phyloP scores from a whole-genome alignment of 2,329 filamentous ascomycete species.

The Hypomyces perniciosus region DNA sequence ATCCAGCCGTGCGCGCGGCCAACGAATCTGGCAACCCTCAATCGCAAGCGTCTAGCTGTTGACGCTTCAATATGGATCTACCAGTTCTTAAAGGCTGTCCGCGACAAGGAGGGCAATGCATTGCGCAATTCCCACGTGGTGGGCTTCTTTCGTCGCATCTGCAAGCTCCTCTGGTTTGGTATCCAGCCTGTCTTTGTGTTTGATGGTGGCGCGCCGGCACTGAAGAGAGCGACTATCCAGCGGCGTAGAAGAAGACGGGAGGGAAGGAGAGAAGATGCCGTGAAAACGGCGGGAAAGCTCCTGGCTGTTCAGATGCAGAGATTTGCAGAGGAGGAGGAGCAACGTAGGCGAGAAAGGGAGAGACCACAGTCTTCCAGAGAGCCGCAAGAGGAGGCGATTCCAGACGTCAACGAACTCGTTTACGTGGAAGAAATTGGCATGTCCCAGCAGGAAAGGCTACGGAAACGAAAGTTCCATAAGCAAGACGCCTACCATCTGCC shows the following conservation, averaged over 20 bases:
- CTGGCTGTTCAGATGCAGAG: conserved; percentile 93
- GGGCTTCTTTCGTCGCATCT: conserved; percentile 96
- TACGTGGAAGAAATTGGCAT: conserved; percentile 90
- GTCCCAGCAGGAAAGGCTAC: conserved; percentile 66
- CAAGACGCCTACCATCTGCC: conserved; percentile 95
- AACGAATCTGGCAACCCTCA: conserved; percentile 92
- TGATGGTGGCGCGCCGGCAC: conserved; percentile 83
- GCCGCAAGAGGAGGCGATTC: conserved; percentile 49
- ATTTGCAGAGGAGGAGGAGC: conserved; percentile 76
- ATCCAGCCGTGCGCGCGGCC: conserved; percentile 91
- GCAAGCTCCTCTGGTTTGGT: conserved; percentile 93
- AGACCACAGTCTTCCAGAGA: conserved; percentile 35
- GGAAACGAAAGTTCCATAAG: conserved; percentile 75
- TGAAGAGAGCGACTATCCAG: conserved; percentile 88
- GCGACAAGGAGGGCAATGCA: conserved; percentile 96
- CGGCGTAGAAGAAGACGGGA: conserved; percentile 74
- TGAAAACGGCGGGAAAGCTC: conserved; percentile 82
- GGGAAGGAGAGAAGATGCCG: conserved; percentile 87
- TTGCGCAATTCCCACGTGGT: conserved; percentile 93
- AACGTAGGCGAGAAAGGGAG: conserved; percentile 46
- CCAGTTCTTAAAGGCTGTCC: conserved; percentile 97
- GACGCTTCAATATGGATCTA: conserved; percentile 99
- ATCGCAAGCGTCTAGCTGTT: conserved; percentile 91
- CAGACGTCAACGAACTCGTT: conserved; percentile 63
- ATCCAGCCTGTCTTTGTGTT: conserved; percentile 98